Evolutionary conservation across 169 alveolate species (phyloP).

Genomic region (Plasmodium inui): DNA sequence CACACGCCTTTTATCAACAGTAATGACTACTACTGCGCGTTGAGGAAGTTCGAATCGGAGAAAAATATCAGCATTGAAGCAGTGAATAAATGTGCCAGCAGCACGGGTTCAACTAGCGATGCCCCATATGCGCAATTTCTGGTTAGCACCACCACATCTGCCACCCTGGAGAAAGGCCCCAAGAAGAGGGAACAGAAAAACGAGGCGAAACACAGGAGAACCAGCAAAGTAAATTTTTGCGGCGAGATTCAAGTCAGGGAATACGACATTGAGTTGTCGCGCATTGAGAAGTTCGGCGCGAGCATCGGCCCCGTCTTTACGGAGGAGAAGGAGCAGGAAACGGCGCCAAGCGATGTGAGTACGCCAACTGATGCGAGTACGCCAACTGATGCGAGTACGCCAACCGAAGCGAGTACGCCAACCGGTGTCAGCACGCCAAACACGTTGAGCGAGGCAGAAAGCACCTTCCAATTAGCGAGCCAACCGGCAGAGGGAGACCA

Average conservation of each 20-base stretch:
- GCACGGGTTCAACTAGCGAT: neutral
- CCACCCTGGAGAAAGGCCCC: neutral
- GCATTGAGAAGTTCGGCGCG: conserved; percentile 81
- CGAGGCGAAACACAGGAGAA: conserved; percentile 18
- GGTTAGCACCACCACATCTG: neutral
- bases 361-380: neutral
- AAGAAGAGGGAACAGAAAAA: neutral
- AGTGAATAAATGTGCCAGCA: neutral
- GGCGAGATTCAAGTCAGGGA: conserved; percentile 76
- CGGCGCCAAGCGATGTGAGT: too few relatives aligned
- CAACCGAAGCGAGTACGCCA: neutral
- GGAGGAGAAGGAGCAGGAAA: conserved; percentile 16
- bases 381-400: neutral
- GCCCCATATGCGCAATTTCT: neutral
- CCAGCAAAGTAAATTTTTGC: conserved; percentile 74
- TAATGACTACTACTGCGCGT: conserved; percentile 29
- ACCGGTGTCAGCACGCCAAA: neutral
- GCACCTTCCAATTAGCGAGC: neutral
- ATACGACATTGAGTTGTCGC: conserved; percentile 80
- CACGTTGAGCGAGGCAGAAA: neutral
- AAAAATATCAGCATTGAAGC: neutral
- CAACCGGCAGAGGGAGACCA: neutral
- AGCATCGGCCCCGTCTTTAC: conserved; percentile 77
- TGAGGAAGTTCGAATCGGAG: conserved; percentile 38
- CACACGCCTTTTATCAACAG: conserved; percentile 68